These are phyloP conservation scores for Candida silvatica DNA, from an alignment of 805 yeast genomes.

Conservation along the genomic window DNA sequence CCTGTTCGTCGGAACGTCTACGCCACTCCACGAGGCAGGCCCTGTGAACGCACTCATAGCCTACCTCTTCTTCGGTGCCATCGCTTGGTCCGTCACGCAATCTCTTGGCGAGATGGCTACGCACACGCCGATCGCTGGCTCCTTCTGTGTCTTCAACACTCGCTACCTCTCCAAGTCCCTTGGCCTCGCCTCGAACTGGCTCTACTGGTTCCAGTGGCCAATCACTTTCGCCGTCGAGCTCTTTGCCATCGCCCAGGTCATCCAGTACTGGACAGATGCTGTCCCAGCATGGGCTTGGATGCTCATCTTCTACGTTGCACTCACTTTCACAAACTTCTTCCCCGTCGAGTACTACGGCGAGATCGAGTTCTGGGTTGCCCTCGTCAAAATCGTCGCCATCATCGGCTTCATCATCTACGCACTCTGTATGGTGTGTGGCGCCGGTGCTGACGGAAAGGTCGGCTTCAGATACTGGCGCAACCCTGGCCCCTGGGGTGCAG, in stretches of 20 bases:
- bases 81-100: conserved; percentile 59
- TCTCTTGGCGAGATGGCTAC: conserved; percentile 77
- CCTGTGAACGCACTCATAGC: conserved; percentile 61
- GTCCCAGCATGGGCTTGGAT: conserved; percentile 73
- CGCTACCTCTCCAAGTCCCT: conserved; percentile 61
- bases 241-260: conserved; percentile 58
- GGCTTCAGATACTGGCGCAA: conserved; percentile 76
- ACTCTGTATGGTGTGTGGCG: conserved; percentile 67
- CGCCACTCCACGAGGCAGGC: conserved; percentile 49
- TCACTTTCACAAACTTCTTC: conserved; percentile 46
- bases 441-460: conserved; percentile 55
- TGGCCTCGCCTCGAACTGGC: conserved; percentile 64
- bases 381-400: conserved; percentile 56
- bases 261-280: conserved; percentile 56
- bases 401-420: conserved; percentile 60
- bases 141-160: conserved; percentile 64
- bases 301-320: conserved; percentile 48
- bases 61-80: conserved; percentile 52
- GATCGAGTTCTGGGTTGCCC: conserved; percentile 65
- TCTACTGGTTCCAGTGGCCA: conserved; percentile 73
- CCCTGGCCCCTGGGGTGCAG: conserved; percentile 59
- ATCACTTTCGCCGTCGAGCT: conserved; percentile 67
- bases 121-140: conserved; percentile 56
- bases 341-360: conserved; percentile 70
- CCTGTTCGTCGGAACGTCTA: conserved; percentile 53